Conservation (phyloP, 1,284 basidiomycete species). For the Pholiota adiposa region DNA sequence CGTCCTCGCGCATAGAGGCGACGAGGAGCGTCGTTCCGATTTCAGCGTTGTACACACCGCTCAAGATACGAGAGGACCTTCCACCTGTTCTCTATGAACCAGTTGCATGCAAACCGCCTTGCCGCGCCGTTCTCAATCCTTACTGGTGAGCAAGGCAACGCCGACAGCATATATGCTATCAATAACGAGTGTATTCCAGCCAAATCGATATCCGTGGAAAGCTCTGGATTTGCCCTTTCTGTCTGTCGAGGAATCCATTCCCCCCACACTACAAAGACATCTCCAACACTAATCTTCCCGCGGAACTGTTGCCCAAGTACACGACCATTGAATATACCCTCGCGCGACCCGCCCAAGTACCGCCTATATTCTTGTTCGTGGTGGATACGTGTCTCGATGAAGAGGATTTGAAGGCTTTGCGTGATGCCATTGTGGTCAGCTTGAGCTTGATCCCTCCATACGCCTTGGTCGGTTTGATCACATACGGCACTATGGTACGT, state of each 20-base stretch:
- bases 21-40: slow-evolving; percentile 98
- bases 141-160: slow-evolving; percentile 75
- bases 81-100: slow-evolving; percentile 98
- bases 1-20: slow-evolving; percentile 95
- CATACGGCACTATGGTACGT: slow-evolving; percentile 94
- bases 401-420: slow-evolving; percentile 93
- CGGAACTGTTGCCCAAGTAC: slow-evolving; percentile 96
- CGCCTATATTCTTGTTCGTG: slow-evolving; percentile 96
- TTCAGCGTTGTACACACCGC: slow-evolving; percentile 95
- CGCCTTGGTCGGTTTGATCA: slow-evolving; percentile 95
- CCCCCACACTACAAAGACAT: slow-evolving; percentile 99
- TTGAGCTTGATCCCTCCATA: slow-evolving; percentile 92
- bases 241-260: slow-evolving; percentile 95
- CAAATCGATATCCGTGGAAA: slow-evolving; percentile 99
- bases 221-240: slow-evolving; percentile 99
- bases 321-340: slow-evolving; percentile 99
- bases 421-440: slow-evolving; percentile 92
- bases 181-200: slow-evolving; percentile 46
- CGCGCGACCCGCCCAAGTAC: slow-evolving; percentile 87
- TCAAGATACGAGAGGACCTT: slow-evolving; percentile 94
- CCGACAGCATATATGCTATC: not conserved
- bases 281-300: slow-evolving; percentile 94
- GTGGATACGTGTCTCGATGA: slow-evolving; percentile 98
- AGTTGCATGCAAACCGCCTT: slow-evolving; percentile 97
- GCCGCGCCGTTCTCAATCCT: slow-evolving; percentile 96